phyloP scores from a whole-genome alignment of 2,329 filamentous ascomycete species.

The Arthrobotrys megalospora region DNA sequence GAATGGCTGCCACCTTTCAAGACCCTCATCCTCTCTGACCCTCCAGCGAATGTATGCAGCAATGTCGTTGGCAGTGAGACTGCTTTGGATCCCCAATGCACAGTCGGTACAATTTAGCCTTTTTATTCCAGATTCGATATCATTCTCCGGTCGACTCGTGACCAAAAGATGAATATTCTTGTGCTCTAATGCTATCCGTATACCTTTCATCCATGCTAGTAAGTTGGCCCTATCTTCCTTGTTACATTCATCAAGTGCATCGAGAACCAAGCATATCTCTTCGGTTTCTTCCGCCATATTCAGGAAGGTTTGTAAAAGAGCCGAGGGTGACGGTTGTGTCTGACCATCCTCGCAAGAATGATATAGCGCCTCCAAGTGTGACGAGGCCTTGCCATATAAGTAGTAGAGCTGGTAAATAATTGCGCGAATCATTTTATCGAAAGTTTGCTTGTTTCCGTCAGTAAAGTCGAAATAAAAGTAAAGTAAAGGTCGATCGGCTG shows the following conservation, averaged over 20 bases:
- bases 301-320: slow-evolving; percentile 63
- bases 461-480: slow-evolving; percentile 69
- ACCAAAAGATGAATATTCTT: slow-evolving; percentile 15
- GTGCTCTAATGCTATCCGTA: neutral
- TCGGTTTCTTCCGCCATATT: slow-evolving; percentile 44
- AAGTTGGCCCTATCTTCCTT: neutral
- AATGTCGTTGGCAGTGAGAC: slow-evolving; percentile 10
- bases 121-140: slow-evolving; percentile 34
- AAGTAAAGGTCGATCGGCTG: slow-evolving; percentile 1
- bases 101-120: slow-evolving; percentile 14
- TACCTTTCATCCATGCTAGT: slow-evolving; percentile 12
- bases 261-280: slow-evolving; percentile 64
- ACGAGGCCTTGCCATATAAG: slow-evolving; percentile 58
- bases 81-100: neutral
- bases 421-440: slow-evolving; percentile 67
- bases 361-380: slow-evolving; percentile 62
- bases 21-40: slow-evolving; percentile 59
- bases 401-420: slow-evolving; percentile 67
- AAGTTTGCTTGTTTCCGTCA: slow-evolving; percentile 66
- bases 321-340: slow-evolving; percentile 65
- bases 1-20: slow-evolving; percentile 64
- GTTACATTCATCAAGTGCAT: slow-evolving; percentile 65
- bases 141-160: slow-evolving; percentile 13
- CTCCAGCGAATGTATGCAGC: neutral
- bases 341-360: slow-evolving; percentile 63